A percentile compares a stretch with the other conserved stretches of the same genome.
Evolutionary conservation across 306 rosid genomes (phyloP).

Genomic region (Prosopis cineraria): DNA sequence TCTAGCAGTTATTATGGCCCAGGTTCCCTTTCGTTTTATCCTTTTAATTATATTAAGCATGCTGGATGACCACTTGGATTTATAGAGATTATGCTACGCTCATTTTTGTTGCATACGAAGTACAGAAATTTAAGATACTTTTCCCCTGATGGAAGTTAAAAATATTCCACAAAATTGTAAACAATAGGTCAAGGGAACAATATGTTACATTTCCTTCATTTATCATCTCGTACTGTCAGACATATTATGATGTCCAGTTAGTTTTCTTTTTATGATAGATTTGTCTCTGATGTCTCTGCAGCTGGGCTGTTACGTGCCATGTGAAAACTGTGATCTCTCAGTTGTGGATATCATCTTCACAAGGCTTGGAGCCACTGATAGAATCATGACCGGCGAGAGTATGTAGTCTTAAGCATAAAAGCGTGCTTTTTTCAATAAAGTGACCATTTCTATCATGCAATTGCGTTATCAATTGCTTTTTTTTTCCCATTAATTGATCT

Average conservation of each 20-base stretch:
- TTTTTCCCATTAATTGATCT: no score
- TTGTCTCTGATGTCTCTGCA: conserved; percentile 50
- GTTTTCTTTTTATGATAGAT: conserved; percentile 11
- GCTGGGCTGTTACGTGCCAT: conserved; percentile 95
- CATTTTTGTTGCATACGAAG: neutral
- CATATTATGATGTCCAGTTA: conserved; percentile 21
- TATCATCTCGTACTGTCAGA: neutral
- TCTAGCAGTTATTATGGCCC: conserved; percentile 90
- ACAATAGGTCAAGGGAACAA: neutral
- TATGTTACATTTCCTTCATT: conserved; percentile 14
- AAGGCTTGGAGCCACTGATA: conserved; percentile 96
- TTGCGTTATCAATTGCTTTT: no score
- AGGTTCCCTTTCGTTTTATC: conserved; percentile 54
- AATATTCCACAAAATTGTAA: conserved; percentile 17
- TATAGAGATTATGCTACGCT: conserved; percentile 11
- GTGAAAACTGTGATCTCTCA: conserved; percentile 72
- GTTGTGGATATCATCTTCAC: conserved; percentile 90
- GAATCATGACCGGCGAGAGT: conserved; percentile 99
- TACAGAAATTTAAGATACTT: neutral
- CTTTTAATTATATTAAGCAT: conserved; percentile 14
- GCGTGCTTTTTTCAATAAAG: neutral
- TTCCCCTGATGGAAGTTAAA: conserved; percentile 9
- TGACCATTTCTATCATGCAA: neutral
- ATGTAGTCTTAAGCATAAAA: conserved; percentile 42
- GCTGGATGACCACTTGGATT: neutral